Evolutionary conservation across 805 yeast genomes (phyloP).

Genomic region (Lachancea dasiensis): DNA sequence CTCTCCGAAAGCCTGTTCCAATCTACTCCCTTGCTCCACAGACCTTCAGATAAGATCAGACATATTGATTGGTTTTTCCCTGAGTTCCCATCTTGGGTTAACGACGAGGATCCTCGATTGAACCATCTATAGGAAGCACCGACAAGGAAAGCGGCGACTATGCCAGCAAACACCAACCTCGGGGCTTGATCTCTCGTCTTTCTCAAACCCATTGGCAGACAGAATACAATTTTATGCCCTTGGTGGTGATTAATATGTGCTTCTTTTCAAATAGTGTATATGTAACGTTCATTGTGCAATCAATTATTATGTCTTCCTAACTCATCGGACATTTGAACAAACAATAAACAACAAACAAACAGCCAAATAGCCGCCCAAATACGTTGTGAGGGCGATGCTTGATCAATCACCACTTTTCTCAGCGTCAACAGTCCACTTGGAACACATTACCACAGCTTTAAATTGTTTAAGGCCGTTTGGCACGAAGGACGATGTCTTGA

Average conservation of each 20-base stretch:
- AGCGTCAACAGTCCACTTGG: slow-evolving; percentile 43
- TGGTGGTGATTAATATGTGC: no score
- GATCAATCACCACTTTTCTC: slow-evolving; percentile 24
- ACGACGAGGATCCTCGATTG: background rate
- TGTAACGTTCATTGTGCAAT: no score
- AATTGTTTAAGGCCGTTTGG: slow-evolving; percentile 39
- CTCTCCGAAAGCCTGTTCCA: slow-evolving; percentile 15
- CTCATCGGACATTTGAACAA: no score
- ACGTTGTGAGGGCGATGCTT: background rate
- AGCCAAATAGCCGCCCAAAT: background rate
- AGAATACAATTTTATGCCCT: no score
- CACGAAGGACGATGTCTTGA: slow-evolving; percentile 33
- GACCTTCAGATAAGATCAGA: slow-evolving; percentile 17
- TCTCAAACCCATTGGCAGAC: no score
- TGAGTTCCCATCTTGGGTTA: background rate
- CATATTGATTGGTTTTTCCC: slow-evolving; percentile 13
- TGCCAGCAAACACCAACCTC: slow-evolving; percentile 1
- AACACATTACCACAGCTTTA: slow-evolving; percentile 43
- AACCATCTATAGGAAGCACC: slow-evolving; percentile 1
- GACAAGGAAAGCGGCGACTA: background rate
- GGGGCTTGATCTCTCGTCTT: background rate
- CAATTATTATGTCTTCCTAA: no score
- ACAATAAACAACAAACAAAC: no score
- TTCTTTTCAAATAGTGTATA: no score
- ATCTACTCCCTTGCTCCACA: slow-evolving; percentile 11